Percentiles rank a stretch among this genome's conserved stretches.
Conservation (phyloP, 2,329 filamentous ascomycete genomes). For the Chrysosporium keratinophilum region DNA sequence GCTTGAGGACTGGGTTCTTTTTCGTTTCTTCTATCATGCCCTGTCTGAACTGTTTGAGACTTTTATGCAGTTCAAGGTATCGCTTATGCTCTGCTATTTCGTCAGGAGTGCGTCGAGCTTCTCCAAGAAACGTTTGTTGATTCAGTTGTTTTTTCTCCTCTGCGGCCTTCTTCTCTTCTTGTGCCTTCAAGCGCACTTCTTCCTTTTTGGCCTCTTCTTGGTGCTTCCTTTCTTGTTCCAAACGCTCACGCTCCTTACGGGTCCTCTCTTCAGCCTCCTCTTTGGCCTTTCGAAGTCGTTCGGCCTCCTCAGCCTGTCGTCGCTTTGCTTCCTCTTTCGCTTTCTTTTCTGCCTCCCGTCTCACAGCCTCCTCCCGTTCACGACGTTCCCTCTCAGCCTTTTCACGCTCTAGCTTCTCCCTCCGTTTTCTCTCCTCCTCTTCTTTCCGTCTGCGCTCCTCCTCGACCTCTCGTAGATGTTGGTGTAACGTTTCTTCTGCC, state of each 20-base stretch:
- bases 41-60: slow-evolving; percentile 52
- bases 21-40: slow-evolving; percentile 47
- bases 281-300: slow-evolving; percentile 36
- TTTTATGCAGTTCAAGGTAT: slow-evolving; percentile 53
- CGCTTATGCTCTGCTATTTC: slow-evolving; percentile 37
- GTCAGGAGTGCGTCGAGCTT: slow-evolving; percentile 24
- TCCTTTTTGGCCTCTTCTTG: slow-evolving; percentile 16
- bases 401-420: slow-evolving; percentile 31
- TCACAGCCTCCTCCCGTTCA: slow-evolving; percentile 40
- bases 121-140: slow-evolving; percentile 25
- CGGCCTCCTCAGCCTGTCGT: slow-evolving; percentile 39
- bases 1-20: slow-evolving; percentile 49
- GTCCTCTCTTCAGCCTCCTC: slow-evolving; percentile 24
- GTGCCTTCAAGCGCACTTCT: slow-evolving; percentile 20
- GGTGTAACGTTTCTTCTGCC: slow-evolving; percentile 45
- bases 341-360: slow-evolving; percentile 36
- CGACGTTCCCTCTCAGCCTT: slow-evolving; percentile 23
- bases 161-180: slow-evolving; percentile 24
- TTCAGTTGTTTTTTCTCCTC: slow-evolving; percentile 23
- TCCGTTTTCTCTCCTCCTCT: slow-evolving; percentile 28
- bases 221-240: slow-evolving; percentile 19
- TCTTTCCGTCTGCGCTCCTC: slow-evolving; percentile 30
- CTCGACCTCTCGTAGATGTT: slow-evolving; percentile 35
- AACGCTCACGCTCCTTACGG: slow-evolving; percentile 17
- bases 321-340: slow-evolving; percentile 41